Conservation (phyloP, 331 rosid genomes). For the Spiraea crenata region DNA sequence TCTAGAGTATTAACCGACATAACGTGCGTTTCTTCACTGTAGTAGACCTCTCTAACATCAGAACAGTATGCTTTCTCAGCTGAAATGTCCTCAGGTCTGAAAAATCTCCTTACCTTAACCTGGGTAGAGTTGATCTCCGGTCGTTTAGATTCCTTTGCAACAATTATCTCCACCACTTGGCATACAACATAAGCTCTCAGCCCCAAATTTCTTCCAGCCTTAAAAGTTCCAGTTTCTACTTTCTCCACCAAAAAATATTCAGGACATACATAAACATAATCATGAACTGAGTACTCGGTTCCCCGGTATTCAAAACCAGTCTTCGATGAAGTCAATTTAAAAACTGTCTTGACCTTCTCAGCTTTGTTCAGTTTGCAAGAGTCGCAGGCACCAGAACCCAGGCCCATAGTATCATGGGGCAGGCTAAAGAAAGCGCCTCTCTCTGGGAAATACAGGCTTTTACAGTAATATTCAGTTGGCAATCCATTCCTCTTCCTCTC, state of each 20-base stretch:
- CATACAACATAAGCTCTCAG: slow-evolving; percentile 77
- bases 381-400: slow-evolving; percentile 71
- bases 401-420: slow-evolving; percentile 57
- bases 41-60: slow-evolving; percentile 50
- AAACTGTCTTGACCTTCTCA: slow-evolving; percentile 47
- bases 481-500: slow-evolving; percentile 79
- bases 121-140: slow-evolving; percentile 43
- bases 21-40: slow-evolving; percentile 40
- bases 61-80: slow-evolving; percentile 58
- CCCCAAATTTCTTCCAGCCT: slow-evolving; percentile 87
- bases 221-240: slow-evolving; percentile 50
- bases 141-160: slow-evolving; percentile 45
- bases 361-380: slow-evolving; percentile 60
- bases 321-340: slow-evolving; percentile 53
- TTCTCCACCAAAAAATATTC: slow-evolving; percentile 49
- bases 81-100: slow-evolving; percentile 88
- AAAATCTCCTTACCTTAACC: slow-evolving; percentile 78
- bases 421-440: slow-evolving; percentile 77
- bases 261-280: slow-evolving; percentile 65
- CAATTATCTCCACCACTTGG: slow-evolving; percentile 63
- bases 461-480: slow-evolving; percentile 71
- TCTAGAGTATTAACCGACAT: slow-evolving; percentile 31
- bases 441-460: slow-evolving; percentile 83
- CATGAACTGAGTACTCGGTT: slow-evolving; percentile 55
- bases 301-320: slow-evolving; percentile 57